Conservation (phyloP, 2,329 filamentous ascomycete genomes). For the Botrytis fragariae region DNA sequence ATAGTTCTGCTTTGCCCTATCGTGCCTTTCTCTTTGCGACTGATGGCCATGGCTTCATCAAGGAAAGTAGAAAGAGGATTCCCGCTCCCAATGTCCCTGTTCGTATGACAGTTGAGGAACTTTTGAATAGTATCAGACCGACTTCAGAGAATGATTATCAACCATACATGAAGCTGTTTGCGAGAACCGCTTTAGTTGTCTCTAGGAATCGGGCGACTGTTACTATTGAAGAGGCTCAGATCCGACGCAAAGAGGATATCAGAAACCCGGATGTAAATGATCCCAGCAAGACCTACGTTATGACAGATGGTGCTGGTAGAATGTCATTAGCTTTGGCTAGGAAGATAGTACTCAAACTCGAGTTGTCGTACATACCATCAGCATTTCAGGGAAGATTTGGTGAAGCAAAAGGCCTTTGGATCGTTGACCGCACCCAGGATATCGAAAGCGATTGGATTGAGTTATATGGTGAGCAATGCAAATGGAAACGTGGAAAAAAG, state of each 20-base stretch:
- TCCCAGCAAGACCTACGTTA: conserved; percentile 42
- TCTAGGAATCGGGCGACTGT: conserved; percentile 42
- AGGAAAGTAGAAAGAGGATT: neutral
- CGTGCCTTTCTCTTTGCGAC: conserved; percentile 56
- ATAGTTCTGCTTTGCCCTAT: conserved; percentile 41
- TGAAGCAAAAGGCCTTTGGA: conserved; percentile 75
- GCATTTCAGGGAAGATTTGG: conserved; percentile 69
- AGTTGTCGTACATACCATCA: conserved; percentile 54
- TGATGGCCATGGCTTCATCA: conserved; percentile 40
- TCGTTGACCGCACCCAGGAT: conserved; percentile 53
- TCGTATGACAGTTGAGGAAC: conserved; percentile 40
- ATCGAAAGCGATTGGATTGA: conserved; percentile 60
- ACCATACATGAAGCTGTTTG: conserved; percentile 55
- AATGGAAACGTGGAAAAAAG: conserved; percentile 56
- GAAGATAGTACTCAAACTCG: conserved; percentile 50
- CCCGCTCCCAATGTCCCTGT: conserved; percentile 5
- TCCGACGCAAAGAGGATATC: conserved; percentile 40
- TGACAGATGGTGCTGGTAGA: conserved; percentile 65
- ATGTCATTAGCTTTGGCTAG: conserved; percentile 62
- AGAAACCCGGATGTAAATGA: neutral
- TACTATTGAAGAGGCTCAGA: conserved; percentile 47
- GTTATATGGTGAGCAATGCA: conserved; percentile 64
- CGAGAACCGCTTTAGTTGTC: conserved; percentile 55
- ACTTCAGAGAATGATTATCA: conserved; percentile 46
- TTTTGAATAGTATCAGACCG: conserved; percentile 55